These are phyloP conservation scores for Wickerhamia fluorescens DNA, from an alignment of 805 yeast species.

Conservation along the genomic window DNA sequence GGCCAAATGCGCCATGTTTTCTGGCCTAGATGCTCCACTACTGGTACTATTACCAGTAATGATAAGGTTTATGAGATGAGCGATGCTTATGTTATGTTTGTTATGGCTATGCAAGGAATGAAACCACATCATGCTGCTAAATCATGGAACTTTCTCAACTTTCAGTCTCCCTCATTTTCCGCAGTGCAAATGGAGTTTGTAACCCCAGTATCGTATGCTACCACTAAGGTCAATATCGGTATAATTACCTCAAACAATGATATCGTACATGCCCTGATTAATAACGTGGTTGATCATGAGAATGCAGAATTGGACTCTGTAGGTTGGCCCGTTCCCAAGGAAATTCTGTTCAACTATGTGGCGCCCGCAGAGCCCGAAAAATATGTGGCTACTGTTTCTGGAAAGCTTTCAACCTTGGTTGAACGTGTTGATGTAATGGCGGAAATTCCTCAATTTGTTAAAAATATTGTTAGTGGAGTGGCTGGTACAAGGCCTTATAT, in stretches of 20 bases:
- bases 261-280: conserved; percentile 54
- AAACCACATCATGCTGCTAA: conserved; percentile 99
- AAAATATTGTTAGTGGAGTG: conserved; percentile 86
- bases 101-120: conserved; percentile 97
- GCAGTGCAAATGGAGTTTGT: conserved; percentile 92
- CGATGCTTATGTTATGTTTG: conserved; percentile 68
- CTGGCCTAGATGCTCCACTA: conserved; percentile 84
- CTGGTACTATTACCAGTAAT: conserved; percentile 48
- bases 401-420: conserved; percentile 54
- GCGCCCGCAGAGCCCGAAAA: conserved; percentile 38
- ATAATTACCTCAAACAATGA: conserved; percentile 60
- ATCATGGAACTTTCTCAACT: conserved; percentile 89
- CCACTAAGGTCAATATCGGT: conserved; percentile 74
- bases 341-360: conserved; percentile 49
- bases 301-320: conserved; percentile 54
- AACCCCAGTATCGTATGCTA: conserved; percentile 86
- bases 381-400: conserved; percentile 44
- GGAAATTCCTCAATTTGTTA: conserved; percentile 90
- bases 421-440: conserved; percentile 98
- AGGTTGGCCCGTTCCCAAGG: conserved; percentile 86
- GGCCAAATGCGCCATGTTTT: conserved; percentile 93
- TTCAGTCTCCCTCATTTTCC: conserved; percentile 67
- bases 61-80: conserved; percentile 25
- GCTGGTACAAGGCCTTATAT: conserved; percentile 97
- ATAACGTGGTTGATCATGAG: conserved; percentile 58